phyloP scores from a whole-genome alignment of 345 rosid genomes.

The Populus euphratica region DNA sequence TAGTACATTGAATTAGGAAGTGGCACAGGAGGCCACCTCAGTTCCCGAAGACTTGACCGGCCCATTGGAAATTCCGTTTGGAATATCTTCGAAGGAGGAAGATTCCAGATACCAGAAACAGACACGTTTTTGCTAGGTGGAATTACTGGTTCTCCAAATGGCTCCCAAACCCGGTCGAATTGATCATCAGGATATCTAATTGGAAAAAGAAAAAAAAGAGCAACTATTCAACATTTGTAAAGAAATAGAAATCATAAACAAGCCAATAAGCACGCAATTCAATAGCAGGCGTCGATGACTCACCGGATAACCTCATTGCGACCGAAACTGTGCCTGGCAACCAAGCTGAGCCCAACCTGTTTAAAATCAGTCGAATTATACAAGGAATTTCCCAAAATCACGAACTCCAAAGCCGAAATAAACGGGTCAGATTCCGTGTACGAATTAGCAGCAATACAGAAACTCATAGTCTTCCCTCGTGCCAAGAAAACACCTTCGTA shows the following conservation, averaged over 20 bases:
- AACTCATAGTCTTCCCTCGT: slow-evolving; percentile 66
- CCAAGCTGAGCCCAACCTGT: slow-evolving; percentile 45
- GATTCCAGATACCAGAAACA: slow-evolving; percentile 86
- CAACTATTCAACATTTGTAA: slow-evolving; percentile 2
- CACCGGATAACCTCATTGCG: slow-evolving; percentile 55
- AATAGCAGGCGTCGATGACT: not conserved
- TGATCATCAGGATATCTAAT: slow-evolving; percentile 77
- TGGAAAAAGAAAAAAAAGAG: not conserved
- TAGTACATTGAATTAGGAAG: slow-evolving; percentile 45
- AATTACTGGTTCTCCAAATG: slow-evolving; percentile 32
- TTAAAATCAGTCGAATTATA: slow-evolving; percentile 70
- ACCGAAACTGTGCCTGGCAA: slow-evolving; percentile 79
- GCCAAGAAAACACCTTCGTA: slow-evolving; percentile 80
- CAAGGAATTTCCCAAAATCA: slow-evolving; percentile 48
- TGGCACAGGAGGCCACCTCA: slow-evolving; percentile 62
- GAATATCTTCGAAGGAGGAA: slow-evolving; percentile 72
- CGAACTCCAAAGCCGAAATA: slow-evolving; percentile 78
- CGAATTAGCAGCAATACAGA: slow-evolving; percentile 62
- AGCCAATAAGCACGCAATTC: not conserved
- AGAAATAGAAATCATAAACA: not conserved
- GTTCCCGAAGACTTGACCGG: slow-evolving; percentile 40
- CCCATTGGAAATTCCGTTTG: slow-evolving; percentile 52
- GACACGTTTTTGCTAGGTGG: slow-evolving; percentile 48
- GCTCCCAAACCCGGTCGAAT: slow-evolving; percentile 80
- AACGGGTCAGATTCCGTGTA: slow-evolving; percentile 80